These are phyloP conservation scores for Candida sanyaensis DNA, from an alignment of 1,139 yeast species.

Conservation along the genomic window DNA sequence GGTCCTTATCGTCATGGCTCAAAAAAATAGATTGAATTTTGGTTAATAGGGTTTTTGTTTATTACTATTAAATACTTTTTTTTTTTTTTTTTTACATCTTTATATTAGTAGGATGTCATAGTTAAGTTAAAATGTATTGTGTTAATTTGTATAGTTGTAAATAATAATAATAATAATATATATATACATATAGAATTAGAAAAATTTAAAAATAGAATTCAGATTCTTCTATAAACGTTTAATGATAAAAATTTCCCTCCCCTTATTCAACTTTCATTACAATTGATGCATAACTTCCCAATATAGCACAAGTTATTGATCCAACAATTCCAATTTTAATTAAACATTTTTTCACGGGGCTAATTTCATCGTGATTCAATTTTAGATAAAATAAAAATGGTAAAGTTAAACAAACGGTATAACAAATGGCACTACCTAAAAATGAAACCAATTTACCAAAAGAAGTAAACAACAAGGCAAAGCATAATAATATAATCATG, in stretches of 20 bases:
- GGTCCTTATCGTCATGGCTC: slow-evolving; percentile 4
- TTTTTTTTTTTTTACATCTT: not conserved
- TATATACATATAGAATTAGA: not conserved
- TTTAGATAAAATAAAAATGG: slow-evolving; percentile 73
- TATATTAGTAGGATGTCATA: not conserved
- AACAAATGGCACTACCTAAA: slow-evolving; percentile 80
- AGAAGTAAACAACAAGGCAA: slow-evolving; percentile 66
- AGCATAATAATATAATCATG: slow-evolving; percentile 31
- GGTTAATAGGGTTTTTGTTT: not conserved
- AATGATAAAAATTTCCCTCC: too few species aligned
- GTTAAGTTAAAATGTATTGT: too few species aligned
- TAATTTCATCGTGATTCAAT: slow-evolving; percentile 52
- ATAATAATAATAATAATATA: not conserved
- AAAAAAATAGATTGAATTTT: not conserved
- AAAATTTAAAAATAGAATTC: too few species aligned
- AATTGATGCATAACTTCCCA: slow-evolving; percentile 43
- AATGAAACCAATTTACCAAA: slow-evolving; percentile 85
- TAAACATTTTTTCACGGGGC: slow-evolving; percentile 32
- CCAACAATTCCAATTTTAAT: slow-evolving; percentile 49
- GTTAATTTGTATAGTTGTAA: not conserved
- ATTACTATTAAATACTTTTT: not conserved
- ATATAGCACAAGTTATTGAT: slow-evolving; percentile 47
- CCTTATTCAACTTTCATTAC: slow-evolving; percentile 9
- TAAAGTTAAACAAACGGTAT: slow-evolving; percentile 74
- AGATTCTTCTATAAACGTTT: too few species aligned